These are phyloP conservation scores for Quercus tomentella DNA, from an alignment of 331 rosid species.

Conservation along the genomic window DNA sequence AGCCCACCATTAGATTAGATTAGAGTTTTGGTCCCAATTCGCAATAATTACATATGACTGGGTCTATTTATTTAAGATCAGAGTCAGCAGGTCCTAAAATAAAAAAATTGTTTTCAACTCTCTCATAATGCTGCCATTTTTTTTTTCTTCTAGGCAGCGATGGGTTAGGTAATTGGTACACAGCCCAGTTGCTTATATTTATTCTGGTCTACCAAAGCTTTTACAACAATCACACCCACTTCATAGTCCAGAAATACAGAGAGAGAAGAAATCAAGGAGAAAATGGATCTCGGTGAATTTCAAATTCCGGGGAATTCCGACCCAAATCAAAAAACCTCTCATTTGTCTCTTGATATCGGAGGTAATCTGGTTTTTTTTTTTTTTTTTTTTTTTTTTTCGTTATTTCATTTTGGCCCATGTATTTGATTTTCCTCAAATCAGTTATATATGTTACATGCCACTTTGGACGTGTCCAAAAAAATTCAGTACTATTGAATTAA, in stretches of 20 bases:
- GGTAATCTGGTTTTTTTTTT: conserved; percentile 32
- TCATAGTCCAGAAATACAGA: not conserved
- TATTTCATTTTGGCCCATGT: not conserved
- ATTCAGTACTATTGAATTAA: not conserved
- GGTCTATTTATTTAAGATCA: too few species aligned
- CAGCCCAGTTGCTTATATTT: not conserved
- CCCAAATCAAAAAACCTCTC: conserved; percentile 43
- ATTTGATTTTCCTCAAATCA: not conserved
- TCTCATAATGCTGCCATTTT: not conserved
- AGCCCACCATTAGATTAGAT: too few species aligned
- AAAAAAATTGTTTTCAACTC: too few species aligned
- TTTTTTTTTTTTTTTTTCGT: not conserved
- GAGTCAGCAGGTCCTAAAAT: too few species aligned
- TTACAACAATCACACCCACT: not conserved
- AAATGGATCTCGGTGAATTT: conserved; percentile 50
- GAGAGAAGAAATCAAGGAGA: not conserved
- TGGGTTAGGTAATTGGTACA: conserved; percentile 5
- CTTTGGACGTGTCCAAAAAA: not conserved
- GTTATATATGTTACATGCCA: not conserved
- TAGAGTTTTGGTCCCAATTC: too few species aligned
- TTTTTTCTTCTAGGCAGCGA: not conserved
- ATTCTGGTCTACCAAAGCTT: not conserved
- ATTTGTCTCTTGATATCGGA: conserved; percentile 91
- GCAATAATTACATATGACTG: too few species aligned
- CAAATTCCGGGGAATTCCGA: conserved; percentile 25